These are phyloP conservation scores for Phyllosticta citribraziliensis DNA, from an alignment of 2,329 filamentous ascomycete species.

Conservation along the genomic window DNA sequence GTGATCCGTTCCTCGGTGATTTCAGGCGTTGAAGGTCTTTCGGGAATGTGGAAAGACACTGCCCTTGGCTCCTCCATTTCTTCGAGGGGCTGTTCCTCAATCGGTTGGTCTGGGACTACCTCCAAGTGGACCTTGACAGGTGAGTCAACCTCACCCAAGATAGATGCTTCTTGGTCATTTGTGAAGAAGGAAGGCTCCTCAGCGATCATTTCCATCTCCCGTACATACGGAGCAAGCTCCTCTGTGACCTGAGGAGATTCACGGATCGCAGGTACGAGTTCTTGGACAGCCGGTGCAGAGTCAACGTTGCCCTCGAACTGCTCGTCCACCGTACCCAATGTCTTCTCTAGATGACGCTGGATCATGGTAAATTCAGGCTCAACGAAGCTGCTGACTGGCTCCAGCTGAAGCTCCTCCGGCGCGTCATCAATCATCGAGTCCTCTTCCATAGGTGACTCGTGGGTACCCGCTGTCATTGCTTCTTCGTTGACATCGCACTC, in stretches of 20 bases:
- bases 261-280: background rate
- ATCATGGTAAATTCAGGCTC: background rate
- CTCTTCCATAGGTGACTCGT: background rate
- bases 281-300: background rate
- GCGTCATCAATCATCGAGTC: background rate
- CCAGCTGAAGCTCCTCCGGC: background rate
- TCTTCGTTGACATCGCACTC: background rate
- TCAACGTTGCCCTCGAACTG: background rate
- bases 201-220: background rate
- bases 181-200: background rate
- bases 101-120: background rate
- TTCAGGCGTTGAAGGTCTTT: constrained; percentile 3
- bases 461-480: background rate
- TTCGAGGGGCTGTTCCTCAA: background rate
- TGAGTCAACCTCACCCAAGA: background rate
- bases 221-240: background rate
- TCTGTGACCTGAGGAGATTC: background rate
- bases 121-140: background rate
- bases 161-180: background rate
- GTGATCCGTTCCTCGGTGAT: background rate
- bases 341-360: background rate
- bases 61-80: background rate
- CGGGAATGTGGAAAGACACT: background rate
- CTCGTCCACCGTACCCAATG: background rate
- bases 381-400: background rate